Conservation (phyloP, 2,329 filamentous ascomycete genomes). For the Rachicladosporium sp. region DNA sequence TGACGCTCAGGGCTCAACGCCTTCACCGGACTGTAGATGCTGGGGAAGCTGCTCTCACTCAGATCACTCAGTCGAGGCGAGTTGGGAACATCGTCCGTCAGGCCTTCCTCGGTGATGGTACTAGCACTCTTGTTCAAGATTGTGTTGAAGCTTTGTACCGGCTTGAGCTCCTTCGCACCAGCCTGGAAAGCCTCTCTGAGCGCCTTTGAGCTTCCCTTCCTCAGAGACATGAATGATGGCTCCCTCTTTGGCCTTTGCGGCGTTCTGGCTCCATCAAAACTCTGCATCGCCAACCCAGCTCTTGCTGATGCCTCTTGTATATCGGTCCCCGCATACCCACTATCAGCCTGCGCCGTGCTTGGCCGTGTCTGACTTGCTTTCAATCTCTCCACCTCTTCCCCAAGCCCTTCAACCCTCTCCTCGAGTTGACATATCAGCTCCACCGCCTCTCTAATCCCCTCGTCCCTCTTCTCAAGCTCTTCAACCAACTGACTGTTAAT, state of each 20-base stretch:
- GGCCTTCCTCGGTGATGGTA: conserved; percentile 12
- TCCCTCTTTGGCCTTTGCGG: conserved; percentile 17
- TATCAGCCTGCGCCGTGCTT: conserved; percentile 23
- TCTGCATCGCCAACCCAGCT: neutral
- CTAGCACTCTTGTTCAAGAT: conserved; percentile 20
- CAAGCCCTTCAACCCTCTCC: conserved; percentile 24
- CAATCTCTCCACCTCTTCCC: conserved; percentile 5
- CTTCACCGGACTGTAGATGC: conserved; percentile 23
- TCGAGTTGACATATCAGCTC: conserved; percentile 56
- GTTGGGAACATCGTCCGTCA: conserved; percentile 16
- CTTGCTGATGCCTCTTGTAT: conserved; percentile 12
- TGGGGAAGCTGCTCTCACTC: conserved; percentile 27
- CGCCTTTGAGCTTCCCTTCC: conserved; percentile 22
- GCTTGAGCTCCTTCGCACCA: conserved; percentile 16
- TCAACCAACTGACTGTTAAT: conserved; percentile 46
- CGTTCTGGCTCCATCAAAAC: conserved; percentile 16
- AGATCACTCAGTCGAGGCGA: conserved; percentile 24
- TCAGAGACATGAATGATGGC: conserved; percentile 19
- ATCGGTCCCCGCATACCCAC: conserved; percentile 24
- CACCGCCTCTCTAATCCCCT: conserved; percentile 58
- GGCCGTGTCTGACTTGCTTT: conserved; percentile 17
- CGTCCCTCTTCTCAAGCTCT: conserved; percentile 56
- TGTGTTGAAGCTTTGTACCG: conserved; percentile 25
- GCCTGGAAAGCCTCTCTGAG: conserved; percentile 24
- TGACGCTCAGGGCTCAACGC: conserved; percentile 14